Evolutionary conservation across 306 rosid genomes (phyloP).

Genomic region (Cucurbita maxima): DNA sequence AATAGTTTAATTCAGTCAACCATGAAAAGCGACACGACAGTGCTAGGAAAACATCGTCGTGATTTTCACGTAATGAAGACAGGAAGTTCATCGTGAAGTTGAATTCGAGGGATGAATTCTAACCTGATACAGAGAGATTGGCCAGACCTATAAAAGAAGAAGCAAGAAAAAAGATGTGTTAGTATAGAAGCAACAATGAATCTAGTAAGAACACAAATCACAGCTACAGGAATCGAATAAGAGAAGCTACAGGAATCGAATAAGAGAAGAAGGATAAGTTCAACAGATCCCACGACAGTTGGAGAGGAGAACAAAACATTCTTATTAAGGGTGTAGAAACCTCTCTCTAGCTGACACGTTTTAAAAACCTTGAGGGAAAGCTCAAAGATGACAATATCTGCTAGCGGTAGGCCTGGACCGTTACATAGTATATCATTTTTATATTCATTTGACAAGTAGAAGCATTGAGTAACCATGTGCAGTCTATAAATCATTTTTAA

Average conservation of each 20-base stretch:
- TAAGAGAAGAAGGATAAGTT: background rate
- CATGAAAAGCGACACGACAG: background rate
- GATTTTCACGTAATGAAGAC: background rate
- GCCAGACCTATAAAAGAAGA: conserved; percentile 50
- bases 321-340: too few relatives aligned
- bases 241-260: background rate
- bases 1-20: background rate
- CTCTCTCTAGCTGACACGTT: too few relatives aligned
- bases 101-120: conserved; percentile 16
- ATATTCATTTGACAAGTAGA: background rate
- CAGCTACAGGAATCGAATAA: too few relatives aligned
- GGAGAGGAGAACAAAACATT: background rate
- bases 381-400: too few relatives aligned
- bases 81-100: background rate
- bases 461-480: background rate
- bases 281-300: background rate
- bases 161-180: background rate
- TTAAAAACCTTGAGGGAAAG: too few relatives aligned
- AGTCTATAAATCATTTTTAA: background rate
- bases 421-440: too few relatives aligned
- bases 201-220: background rate
- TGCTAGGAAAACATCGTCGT: background rate
- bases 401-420: too few relatives aligned
- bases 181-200: background rate
- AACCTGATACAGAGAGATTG: conserved; percentile 88